Evolutionary conservation across 352 stramenopile species (phyloP).

Genomic region (Pythium diclinum): DNA sequence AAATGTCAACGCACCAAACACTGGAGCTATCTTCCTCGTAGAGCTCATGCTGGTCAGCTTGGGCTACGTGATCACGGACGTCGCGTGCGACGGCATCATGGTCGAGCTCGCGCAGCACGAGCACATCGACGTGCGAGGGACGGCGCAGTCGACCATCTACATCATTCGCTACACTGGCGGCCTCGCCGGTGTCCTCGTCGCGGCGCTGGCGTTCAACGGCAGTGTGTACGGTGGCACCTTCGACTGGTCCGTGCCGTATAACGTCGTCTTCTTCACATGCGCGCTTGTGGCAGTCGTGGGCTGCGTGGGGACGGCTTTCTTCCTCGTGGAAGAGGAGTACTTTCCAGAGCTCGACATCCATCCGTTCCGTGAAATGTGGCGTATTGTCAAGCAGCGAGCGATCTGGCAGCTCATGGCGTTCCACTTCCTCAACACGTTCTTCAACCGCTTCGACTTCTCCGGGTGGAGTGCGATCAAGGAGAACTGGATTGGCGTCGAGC

Average conservation of each 20-base stretch:
- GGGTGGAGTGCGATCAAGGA: conserved; percentile 52
- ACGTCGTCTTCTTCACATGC: conserved; percentile 55
- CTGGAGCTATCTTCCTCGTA: conserved; percentile 51
- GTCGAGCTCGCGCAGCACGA: conserved; percentile 71
- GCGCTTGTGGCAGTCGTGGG: conserved; percentile 37
- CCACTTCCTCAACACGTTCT: conserved; percentile 65
- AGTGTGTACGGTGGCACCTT: conserved; percentile 62
- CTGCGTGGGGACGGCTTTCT: conserved; percentile 37
- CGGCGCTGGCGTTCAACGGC: conserved; percentile 63
- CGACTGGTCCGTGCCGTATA: conserved; percentile 46
- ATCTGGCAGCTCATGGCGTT: conserved; percentile 72
- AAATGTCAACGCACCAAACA: conserved; percentile 42
- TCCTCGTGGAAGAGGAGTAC: conserved; percentile 44
- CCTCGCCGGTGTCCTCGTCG: conserved; percentile 38
- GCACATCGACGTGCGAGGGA: conserved; percentile 56
- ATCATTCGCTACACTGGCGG: conserved; percentile 56
- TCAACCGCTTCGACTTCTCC: conserved; percentile 53
- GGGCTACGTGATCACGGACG: conserved; percentile 65
- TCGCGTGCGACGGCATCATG: conserved; percentile 65
- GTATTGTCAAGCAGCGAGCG: conserved; percentile 63
- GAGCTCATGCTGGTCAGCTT: conserved; percentile 57
- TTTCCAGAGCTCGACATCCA: conserved; percentile 28
- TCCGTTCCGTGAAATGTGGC: conserved; percentile 60
- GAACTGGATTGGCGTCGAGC: conserved; percentile 55
- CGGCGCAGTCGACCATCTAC: conserved; percentile 63